Conservation (phyloP, 352 stramenopile genomes). For the Globisporangium ultimum region DNA sequence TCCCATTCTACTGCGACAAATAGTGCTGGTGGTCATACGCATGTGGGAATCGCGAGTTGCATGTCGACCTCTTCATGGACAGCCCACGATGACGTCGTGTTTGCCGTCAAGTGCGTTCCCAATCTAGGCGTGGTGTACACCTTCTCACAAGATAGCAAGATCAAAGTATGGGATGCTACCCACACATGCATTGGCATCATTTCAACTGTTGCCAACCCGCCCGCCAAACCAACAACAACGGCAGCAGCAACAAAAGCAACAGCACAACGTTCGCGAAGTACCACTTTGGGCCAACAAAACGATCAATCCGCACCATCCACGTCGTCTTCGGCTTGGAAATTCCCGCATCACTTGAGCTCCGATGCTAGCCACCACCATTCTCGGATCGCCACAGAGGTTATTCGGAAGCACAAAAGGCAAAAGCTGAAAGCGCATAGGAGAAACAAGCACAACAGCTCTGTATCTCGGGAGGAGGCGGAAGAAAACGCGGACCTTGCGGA, state of each 20-base stretch:
- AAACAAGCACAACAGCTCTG: background rate
- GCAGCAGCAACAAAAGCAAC: background rate
- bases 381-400: slow-evolving; percentile 35
- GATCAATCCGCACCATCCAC: slow-evolving; percentile 15
- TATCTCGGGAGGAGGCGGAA: background rate
- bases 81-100: slow-evolving; percentile 34
- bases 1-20: background rate
- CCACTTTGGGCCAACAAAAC: background rate
- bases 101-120: slow-evolving; percentile 29
- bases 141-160: slow-evolving; percentile 31
- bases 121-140: slow-evolving; percentile 48
- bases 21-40: background rate
- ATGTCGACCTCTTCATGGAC: slow-evolving; percentile 32
- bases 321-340: slow-evolving; percentile 37
- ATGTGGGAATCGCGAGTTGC: slow-evolving; percentile 16
- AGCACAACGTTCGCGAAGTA: background rate
- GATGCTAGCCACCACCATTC: slow-evolving; percentile 31
- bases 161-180: slow-evolving; percentile 49
- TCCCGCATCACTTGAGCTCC: slow-evolving; percentile 30
- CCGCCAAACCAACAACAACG: background rate
- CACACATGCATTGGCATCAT: slow-evolving; percentile 47
- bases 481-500: background rate
- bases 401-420: slow-evolving; percentile 32
- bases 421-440: slow-evolving; percentile 14
- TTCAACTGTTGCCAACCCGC: slow-evolving; percentile 19